Evolutionary conservation across 345 rosid genomes (phyloP), one percentile per base, ranked within the genome.

Genomic region (Boechera retrofracta): DNA sequence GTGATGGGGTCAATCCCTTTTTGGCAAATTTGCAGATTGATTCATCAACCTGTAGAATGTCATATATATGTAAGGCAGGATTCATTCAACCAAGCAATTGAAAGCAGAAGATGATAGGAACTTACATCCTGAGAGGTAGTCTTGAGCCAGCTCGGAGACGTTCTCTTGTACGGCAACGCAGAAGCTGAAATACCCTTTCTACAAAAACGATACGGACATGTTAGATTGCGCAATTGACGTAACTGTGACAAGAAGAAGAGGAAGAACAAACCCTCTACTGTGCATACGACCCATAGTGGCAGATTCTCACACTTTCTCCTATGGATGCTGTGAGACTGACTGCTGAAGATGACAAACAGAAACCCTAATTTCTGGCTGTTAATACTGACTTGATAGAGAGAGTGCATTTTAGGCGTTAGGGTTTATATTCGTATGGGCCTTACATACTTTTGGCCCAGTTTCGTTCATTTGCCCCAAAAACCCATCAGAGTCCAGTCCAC

Each of bases 141-240:
- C 86, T 92, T 92, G 60, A 92, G 86, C 98, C 98, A 90, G 52
- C 86, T 87, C 7, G 96, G 96, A 21, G 98, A 80, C 11, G 96
- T 81, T 77, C 96, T 85, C 85, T 88, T 92, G 89, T 88, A 92
- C 3, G 96, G 96, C 76, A 90, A 64, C 67, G 96, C 96, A 10
- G 98, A 90, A 32, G 98, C 90, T 7, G 98, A 92, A 55, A 92
- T 90, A 86, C 97, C 96, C 89, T 92, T 92, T 63, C 91, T 86
- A 24, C 64, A 60, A 4, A 48, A 51, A 42, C 28, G 9, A 31
- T 3, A 86, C 53, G 56, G 48, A 55, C 39, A 66, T 32, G 39
- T 65, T 24, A 66, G 44, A 73, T 39, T 28, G 21, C 53, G 13
- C 31, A 29, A 24, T 7, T 15, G 15, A 42, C 28, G 44, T 36